These are phyloP conservation scores for Phyllosticta citriasiana DNA, from an alignment of 2,329 filamentous ascomycete species.

Conservation along the genomic window DNA sequence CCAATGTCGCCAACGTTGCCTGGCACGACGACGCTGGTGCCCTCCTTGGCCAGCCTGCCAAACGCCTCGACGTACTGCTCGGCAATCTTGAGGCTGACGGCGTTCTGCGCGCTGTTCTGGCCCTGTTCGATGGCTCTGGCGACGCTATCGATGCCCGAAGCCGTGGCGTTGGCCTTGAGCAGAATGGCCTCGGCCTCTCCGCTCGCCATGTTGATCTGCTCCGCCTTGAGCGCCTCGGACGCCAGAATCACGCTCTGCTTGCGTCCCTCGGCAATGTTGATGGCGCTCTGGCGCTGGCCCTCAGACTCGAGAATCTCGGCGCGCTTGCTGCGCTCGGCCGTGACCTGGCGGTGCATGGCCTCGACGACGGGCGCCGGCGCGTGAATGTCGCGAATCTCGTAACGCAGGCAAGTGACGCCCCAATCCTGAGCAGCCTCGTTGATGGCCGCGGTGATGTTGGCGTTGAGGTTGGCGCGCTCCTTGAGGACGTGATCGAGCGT, in stretches of 20 bases:
- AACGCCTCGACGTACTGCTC: conserved; percentile 99
- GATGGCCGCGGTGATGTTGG: conserved; percentile 97
- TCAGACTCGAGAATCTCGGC: conserved; percentile 97
- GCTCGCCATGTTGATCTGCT: conserved; percentile 84
- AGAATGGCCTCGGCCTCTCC: conserved; percentile 93
- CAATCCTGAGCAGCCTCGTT: conserved; percentile 96
- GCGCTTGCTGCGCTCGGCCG: conserved; percentile 91
- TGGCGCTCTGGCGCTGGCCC: conserved; percentile 91
- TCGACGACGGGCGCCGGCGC: conserved; percentile 87
- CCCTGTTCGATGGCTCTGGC: conserved; percentile 65
- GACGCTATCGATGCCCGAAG: conserved; percentile 78
- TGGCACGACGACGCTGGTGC: conserved; percentile 88
- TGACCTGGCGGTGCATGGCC: conserved; percentile 97
- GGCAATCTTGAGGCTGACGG: conserved; percentile 78
- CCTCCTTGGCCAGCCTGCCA: conserved; percentile 82
- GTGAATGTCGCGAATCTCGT: conserved; percentile 98
- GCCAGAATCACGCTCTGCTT: conserved; percentile 97
- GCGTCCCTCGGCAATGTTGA: conserved; percentile 96
- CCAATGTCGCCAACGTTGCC: conserved; percentile 95
- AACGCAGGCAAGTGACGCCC: conserved; percentile 91
- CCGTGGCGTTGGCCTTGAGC: conserved; percentile 76
- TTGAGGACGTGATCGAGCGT: conserved; percentile 96
- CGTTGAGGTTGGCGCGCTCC: conserved; percentile 91
- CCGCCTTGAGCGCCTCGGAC: conserved; percentile 78
- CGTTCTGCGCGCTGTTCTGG: conserved; percentile 64